These are phyloP conservation scores for Adansonia madagascariensis DNA, from an alignment of 441 rosid species.

Conservation along the genomic window DNA sequence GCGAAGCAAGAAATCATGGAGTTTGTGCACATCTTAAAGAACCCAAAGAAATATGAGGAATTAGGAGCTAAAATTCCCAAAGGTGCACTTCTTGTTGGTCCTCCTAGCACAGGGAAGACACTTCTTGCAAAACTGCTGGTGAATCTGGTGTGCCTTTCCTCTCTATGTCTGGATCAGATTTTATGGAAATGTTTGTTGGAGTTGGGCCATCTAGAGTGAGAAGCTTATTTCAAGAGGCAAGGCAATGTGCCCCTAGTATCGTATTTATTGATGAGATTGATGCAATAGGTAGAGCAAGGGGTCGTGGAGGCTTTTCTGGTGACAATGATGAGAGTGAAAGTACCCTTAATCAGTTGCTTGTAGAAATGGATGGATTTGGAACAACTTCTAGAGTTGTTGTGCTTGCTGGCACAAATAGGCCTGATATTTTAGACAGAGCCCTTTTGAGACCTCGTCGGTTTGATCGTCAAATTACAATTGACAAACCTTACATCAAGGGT, in stretches of 20 bases:
- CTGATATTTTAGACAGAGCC: slow-evolving; percentile 65
- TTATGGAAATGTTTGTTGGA: slow-evolving; percentile 72
- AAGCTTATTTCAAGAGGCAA: slow-evolving; percentile 50
- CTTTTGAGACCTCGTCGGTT: slow-evolving; percentile 67
- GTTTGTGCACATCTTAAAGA: slow-evolving; percentile 69
- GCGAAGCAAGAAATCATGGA: slow-evolving; percentile 74
- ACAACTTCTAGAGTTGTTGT: slow-evolving; percentile 66
- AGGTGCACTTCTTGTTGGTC: slow-evolving; percentile 71
- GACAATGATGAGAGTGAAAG: slow-evolving; percentile 65
- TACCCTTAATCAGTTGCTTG: slow-evolving; percentile 69
- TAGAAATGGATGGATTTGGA: slow-evolving; percentile 25
- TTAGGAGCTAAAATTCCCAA: slow-evolving; percentile 70
- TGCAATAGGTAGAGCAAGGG: slow-evolving; percentile 68
- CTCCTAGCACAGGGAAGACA: slow-evolving; percentile 73
- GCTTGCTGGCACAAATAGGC: slow-evolving; percentile 68
- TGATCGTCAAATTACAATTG: slow-evolving; percentile 59
- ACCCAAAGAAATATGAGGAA: slow-evolving; percentile 67
- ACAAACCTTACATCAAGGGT: slow-evolving; percentile 66
- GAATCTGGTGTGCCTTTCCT: slow-evolving; percentile 70
- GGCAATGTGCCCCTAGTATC: slow-evolving; percentile 49
- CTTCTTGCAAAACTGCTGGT: slow-evolving; percentile 76
- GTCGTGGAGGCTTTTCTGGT: slow-evolving; percentile 64
- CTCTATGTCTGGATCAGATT: slow-evolving; percentile 66
- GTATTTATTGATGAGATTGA: slow-evolving; percentile 67
- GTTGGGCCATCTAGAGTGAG: slow-evolving; percentile 71